Evolutionary conservation across 2,329 filamentous ascomycete genomes (phyloP).

Genomic region (Venturia nashicola): DNA sequence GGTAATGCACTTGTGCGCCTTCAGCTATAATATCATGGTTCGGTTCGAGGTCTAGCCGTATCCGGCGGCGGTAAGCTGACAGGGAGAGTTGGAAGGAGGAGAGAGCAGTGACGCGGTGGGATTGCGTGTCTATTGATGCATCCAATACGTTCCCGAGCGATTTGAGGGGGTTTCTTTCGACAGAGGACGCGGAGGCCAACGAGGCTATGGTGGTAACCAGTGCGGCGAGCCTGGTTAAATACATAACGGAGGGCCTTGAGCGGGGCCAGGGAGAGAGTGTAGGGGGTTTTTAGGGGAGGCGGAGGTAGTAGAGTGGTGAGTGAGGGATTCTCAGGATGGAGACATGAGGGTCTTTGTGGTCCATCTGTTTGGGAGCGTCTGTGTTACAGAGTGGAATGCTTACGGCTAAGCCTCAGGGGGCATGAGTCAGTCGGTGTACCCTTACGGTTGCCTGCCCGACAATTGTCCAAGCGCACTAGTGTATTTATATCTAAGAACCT

Average conservation of each 20-base stretch:
- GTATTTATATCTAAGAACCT: neutral
- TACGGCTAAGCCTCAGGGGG: no score
- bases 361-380: no score
- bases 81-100: conserved; percentile 82
- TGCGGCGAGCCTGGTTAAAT: neutral
- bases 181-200: conserved; percentile 19
- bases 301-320: neutral
- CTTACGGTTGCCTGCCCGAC: neutral
- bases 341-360: no score
- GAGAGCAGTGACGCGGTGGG: conserved; percentile 64
- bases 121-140: conserved; percentile 64
- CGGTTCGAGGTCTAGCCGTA: conserved; percentile 74
- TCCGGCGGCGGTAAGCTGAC: conserved; percentile 46
- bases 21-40: conserved; percentile 82
- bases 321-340: neutral
- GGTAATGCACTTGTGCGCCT: conserved; percentile 59
- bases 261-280: neutral
- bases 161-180: conserved; percentile 57
- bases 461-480: neutral
- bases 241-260: neutral
- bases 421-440: no score
- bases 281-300: neutral
- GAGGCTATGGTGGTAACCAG: neutral
- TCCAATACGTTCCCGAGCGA: conserved; percentile 63
- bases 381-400: no score